Conservation (phyloP, 2,329 filamentous ascomycete genomes). For the Alternaria viburni region DNA sequence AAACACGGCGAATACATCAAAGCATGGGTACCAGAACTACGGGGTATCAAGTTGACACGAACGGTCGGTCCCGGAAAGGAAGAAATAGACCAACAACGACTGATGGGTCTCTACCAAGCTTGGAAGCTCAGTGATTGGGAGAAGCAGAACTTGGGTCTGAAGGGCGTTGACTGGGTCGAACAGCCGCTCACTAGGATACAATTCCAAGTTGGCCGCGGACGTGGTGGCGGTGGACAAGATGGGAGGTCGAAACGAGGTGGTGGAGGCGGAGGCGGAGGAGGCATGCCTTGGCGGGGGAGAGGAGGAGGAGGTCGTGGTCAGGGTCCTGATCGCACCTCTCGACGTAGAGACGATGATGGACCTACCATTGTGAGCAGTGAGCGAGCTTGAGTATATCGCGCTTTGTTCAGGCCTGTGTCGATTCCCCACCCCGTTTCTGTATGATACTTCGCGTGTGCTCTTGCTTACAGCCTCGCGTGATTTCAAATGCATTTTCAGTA, state of each 20-base stretch:
- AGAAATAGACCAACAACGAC: slow-evolving; percentile 44
- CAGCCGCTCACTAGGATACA: slow-evolving; percentile 57
- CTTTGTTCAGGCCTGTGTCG: background rate
- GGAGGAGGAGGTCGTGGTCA: slow-evolving; percentile 9
- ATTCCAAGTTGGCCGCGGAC: slow-evolving; percentile 45
- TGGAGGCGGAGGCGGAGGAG: slow-evolving; percentile 1
- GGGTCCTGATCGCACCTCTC: slow-evolving; percentile 11
- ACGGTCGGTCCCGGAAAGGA: slow-evolving; percentile 28
- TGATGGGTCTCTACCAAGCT: slow-evolving; percentile 71
- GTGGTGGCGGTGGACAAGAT: slow-evolving; percentile 17
- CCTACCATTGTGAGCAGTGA: slow-evolving; percentile 24
- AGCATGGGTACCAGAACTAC: slow-evolving; percentile 75
- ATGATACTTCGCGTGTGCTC: background rate
- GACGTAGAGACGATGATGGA: slow-evolving; percentile 13
- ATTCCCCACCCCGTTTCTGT: background rate
- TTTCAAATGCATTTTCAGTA: background rate
- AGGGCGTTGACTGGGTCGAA: slow-evolving; percentile 68
- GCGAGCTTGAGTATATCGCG: background rate
- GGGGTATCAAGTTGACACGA: slow-evolving; percentile 52
- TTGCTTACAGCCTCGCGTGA: background rate
- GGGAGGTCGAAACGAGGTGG: slow-evolving; percentile 17
- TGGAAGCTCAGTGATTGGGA: slow-evolving; percentile 69
- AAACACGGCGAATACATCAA: slow-evolving; percentile 71
- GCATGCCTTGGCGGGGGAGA: slow-evolving; percentile 21
- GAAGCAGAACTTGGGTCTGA: slow-evolving; percentile 63